Evolutionary conservation across 768 basidiomycete species (phyloP), one percentile per base, ranked within the genome.

Genomic region (Trametopsis cervina): DNA sequence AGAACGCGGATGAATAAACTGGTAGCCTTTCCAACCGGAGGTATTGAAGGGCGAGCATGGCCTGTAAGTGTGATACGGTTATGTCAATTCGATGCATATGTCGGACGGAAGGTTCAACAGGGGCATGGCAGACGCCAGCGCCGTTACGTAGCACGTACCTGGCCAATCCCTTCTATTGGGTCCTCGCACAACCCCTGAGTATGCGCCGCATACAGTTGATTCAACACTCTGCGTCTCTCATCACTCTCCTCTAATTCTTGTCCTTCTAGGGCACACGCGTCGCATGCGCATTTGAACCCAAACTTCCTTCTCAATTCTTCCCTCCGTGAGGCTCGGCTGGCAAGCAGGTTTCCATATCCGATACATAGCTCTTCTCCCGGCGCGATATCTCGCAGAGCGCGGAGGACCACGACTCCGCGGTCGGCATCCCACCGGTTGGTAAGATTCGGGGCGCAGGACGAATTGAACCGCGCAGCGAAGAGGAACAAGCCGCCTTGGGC

Each of bases 321-420:
- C 27, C 44, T 41, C 15, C 63, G 47, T 21, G 49, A 46, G 7
- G 49, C 58, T 11, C 54, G 48, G 21, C 49, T 46, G 26, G 43
- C 57, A 1, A 63, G 51, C 17, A 60, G 35, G 37, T 51, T 44
- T 12, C 50, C 50, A 42, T 66, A 66, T 35, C 46, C 51, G 40
- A 64, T 57, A 44, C 60, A 63, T 5, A 66, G 55, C 56, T 66
- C 64, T 46, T 64, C 60, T 15, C 56, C 62, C 4, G 44, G 39
- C n/a, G 11, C 52, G 42, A 66, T 49, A 35, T 59, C 60, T 33
- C 54, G 51, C 25, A 63, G 35, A 4, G 62, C 60, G n/a, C 55
- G 53, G 50, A 63, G 60, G 20, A 48, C 47, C 49, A 65, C 53
- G 22, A 27, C 37, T 17, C 52, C 53, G 22, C 40, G 29, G n/a